phyloP scores from a whole-genome alignment of 495 filamentous ascomycete species.

The Aspergillus taichungensis region DNA sequence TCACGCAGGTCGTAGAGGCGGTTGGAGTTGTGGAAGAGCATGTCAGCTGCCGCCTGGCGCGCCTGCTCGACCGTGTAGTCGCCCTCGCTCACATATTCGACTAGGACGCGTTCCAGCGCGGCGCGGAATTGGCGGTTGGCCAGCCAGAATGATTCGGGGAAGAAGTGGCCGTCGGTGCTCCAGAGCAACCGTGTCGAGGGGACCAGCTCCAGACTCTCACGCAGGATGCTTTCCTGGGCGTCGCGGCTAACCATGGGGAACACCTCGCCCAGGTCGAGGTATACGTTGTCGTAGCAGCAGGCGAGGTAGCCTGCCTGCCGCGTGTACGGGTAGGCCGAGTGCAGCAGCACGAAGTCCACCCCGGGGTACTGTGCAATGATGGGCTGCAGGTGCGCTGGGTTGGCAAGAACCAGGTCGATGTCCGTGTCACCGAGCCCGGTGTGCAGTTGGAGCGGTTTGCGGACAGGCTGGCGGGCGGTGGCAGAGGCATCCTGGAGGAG shows the following conservation, averaged over 20 bases:
- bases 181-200: slow-evolving; percentile 73
- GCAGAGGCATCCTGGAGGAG: slow-evolving; percentile 11
- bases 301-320: slow-evolving; percentile 77
- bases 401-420: slow-evolving; percentile 58
- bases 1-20: slow-evolving; percentile 48
- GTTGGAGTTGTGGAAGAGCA: slow-evolving; percentile 67
- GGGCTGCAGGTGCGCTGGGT: slow-evolving; percentile 67
- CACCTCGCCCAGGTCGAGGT: slow-evolving; percentile 78
- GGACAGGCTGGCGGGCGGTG: slow-evolving; percentile 12
- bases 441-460: slow-evolving; percentile 80
- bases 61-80: slow-evolving; percentile 54
- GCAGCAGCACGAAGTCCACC: slow-evolving; percentile 71
- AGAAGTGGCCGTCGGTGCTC: slow-evolving; percentile 79
- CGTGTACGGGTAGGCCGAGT: slow-evolving; percentile 79
- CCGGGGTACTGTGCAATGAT: slow-evolving; percentile 61
- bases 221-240: slow-evolving; percentile 65
- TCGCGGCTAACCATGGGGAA: slow-evolving; percentile 76
- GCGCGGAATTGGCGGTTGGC: slow-evolving; percentile 72
- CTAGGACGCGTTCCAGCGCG: slow-evolving; percentile 57
- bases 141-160: slow-evolving; percentile 75
- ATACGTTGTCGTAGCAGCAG: slow-evolving; percentile 71
- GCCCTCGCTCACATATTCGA: slow-evolving; percentile 50
- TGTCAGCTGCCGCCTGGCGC: slow-evolving; percentile 43
- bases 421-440: slow-evolving; percentile 83
- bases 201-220: slow-evolving; percentile 66